Conservation (phyloP, 495 filamentous ascomycete genomes). For the Penicillium steckii region DNA sequence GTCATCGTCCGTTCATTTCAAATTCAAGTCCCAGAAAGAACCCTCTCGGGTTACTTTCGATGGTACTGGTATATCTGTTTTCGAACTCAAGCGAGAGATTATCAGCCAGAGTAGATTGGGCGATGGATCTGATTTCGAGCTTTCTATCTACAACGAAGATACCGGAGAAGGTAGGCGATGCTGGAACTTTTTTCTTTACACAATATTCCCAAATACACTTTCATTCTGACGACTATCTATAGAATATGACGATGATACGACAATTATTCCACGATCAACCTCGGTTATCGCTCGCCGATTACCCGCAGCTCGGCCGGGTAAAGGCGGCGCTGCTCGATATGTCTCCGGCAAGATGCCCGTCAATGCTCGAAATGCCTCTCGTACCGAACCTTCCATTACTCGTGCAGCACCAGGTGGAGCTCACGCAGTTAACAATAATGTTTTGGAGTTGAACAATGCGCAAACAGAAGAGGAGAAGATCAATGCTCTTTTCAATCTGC, state of each 20-base stretch:
- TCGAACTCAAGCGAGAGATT: slow-evolving; percentile 97
- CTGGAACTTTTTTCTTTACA: background rate
- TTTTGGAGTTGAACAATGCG: slow-evolving; percentile 63
- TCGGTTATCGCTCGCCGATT: slow-evolving; percentile 87
- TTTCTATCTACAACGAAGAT: slow-evolving; percentile 89
- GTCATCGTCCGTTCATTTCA: slow-evolving; percentile 99
- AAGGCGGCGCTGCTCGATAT: slow-evolving; percentile 89
- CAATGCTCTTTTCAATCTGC: slow-evolving; percentile 80
- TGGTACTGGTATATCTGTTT: slow-evolving; percentile 96
- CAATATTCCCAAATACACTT: background rate
- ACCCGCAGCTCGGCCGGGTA: slow-evolving; percentile 75
- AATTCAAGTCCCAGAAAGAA: slow-evolving; percentile 99
- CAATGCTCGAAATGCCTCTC: slow-evolving; percentile 76
- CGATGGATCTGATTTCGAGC: slow-evolving; percentile 95
- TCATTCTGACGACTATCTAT: slow-evolving; percentile 9
- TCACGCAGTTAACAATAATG: slow-evolving; percentile 50
- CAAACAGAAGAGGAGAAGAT: slow-evolving; percentile 90
- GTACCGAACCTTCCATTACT: slow-evolving; percentile 64
- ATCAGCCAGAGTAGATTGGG: slow-evolving; percentile 91
- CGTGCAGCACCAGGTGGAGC: slow-evolving; percentile 37
- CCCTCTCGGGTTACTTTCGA: slow-evolving; percentile 93
- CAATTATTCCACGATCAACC: slow-evolving; percentile 89
- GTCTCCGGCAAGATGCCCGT: slow-evolving; percentile 95
- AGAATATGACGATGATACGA: slow-evolving; percentile 98
- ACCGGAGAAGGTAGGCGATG: slow-evolving; percentile 73